phyloP scores from a whole-genome alignment of 768 basidiomycete species.

The Leccinum subtestaceum region DNA sequence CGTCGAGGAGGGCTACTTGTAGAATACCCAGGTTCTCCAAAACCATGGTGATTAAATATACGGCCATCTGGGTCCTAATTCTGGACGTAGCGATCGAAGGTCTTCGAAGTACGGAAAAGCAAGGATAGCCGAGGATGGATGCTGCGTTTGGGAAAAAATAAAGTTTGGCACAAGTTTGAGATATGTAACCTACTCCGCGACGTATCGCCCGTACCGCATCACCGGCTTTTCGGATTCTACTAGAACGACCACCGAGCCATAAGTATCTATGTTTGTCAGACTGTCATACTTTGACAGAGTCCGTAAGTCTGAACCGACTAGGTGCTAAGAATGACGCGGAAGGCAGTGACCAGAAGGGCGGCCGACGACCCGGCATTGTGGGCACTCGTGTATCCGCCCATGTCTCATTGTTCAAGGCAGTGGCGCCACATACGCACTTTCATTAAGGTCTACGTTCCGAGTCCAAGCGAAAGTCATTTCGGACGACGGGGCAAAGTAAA shows the following conservation, averaged over 20 bases:
- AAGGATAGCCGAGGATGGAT: slow-evolving; percentile 9
- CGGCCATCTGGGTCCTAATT: slow-evolving; percentile 2
- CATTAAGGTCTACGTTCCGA: background rate
- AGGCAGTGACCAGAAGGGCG: background rate
- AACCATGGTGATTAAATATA: slow-evolving; percentile 21
- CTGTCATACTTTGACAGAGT: background rate
- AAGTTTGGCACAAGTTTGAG: background rate
- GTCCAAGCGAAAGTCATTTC: background rate
- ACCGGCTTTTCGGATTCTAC: background rate
- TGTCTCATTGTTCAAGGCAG: background rate
- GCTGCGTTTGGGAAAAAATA: slow-evolving; percentile 1
- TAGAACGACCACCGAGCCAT: background rate
- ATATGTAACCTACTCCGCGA: slow-evolving; percentile 1
- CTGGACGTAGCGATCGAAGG: slow-evolving; percentile 8
- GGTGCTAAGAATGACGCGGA: background rate
- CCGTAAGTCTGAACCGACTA: background rate
- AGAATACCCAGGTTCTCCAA: background rate
- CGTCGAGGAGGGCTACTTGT: slow-evolving; percentile 6
- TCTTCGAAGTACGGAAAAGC: background rate
- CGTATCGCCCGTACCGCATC: background rate
- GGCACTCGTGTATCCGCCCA: background rate
- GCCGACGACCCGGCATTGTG: background rate
- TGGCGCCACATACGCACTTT: background rate
- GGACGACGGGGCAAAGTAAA: background rate
- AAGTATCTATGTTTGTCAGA: slow-evolving; percentile 5